Base-by-base conservation (phyloP, 2,329 filamentous ascomycete genomes). In the Cytospora paraplurivora region DNA sequence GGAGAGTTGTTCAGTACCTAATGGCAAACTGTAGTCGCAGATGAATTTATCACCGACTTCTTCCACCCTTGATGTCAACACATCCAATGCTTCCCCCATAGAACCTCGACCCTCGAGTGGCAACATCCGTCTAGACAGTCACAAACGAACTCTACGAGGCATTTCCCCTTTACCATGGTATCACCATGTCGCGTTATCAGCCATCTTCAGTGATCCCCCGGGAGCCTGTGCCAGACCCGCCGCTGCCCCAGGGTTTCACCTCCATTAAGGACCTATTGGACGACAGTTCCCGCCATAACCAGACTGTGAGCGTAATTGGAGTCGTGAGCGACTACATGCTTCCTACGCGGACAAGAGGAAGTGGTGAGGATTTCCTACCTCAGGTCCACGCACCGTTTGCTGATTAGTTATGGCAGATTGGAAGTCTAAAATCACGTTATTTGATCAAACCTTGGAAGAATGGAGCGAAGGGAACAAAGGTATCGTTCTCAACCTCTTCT, bases 321-420 rank as follows among this genome's bases (percentile, higher is more conserved):
- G 75, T 94, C 5, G 84, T 94, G 4, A 84, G 85, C 58, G 90
- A 94, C 69, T 82, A 81, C 56, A 81, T 85, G 62, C 74, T 80
- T 0, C 83, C 86, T 1, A 79, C 78, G 0, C 62, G 72, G 12
- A 86, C 86, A 1, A 77, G 66, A 60, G 81, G 83, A 27, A 70
- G 73, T 32, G 88, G 90, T 81, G 75, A 67, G 74, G 61, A 53
- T 4, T 5, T 21, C 8, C 32, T 38, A 62, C 33, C 17, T 44
- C 21, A 32, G 11, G 12, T 6, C 21, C n/a, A 41, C 41, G 47
- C 54, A 33, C 55, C 7, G 47, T 1, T 19, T 33, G 4, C 35
- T 49, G 4, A 44, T 47, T 27, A 12, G 37, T 12, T 2, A 32
- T 27, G 5, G 37, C 10, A 88, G 86, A 88, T 68, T 83, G 75